A percentile compares a stretch with the other conserved stretches of the same genome.
Conservation (phyloP, 176 grass and related monocot genomes). For the Urochloa ruziziensis region DNA sequence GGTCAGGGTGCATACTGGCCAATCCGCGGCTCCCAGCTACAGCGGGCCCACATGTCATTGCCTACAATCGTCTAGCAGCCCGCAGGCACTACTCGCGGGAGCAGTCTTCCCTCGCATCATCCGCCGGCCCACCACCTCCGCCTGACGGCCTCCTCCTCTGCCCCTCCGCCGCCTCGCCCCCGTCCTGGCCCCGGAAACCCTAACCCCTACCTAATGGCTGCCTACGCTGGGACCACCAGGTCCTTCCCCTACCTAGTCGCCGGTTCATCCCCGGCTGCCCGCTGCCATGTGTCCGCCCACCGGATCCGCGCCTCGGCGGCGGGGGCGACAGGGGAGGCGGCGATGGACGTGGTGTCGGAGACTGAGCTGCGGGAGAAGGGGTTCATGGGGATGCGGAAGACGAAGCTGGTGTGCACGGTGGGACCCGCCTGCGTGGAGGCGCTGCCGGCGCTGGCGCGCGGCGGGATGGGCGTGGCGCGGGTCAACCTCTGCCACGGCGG, state of each 20-base stretch:
- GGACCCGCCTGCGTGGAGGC: constrained; percentile 48
- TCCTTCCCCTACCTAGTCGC: neutral
- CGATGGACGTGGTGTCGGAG: constrained; percentile 63
- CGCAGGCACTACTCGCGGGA: neutral
- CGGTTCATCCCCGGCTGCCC: neutral
- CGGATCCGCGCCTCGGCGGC: constrained; percentile 19
- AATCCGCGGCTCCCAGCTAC: neutral
- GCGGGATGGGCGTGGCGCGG: constrained; percentile 68
- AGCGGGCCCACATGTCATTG: constrained; percentile 4
- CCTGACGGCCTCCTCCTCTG: neutral
- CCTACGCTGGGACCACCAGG: neutral
- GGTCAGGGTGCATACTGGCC: neutral
- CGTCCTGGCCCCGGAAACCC: neutral
- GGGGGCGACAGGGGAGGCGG: neutral
- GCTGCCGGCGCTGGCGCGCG: constrained; percentile 56
- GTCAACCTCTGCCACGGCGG: constrained; percentile 71
- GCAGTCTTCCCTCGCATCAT: constrained; percentile 30
- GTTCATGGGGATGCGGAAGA: constrained; percentile 68
- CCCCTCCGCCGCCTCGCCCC: neutral
- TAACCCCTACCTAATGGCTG: constrained; percentile 14
- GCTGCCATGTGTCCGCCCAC: neutral
- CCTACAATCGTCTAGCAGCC: neutral
- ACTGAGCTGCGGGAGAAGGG: constrained; percentile 70
- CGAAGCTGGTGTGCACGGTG: constrained; percentile 71
- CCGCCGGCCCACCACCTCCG: constrained; percentile 23